A percentile compares a stretch with the other conserved stretches of the same genome.
phyloP scores from a whole-genome alignment of 495 filamentous ascomycete genomes.

The Daldinia loculata region DNA sequence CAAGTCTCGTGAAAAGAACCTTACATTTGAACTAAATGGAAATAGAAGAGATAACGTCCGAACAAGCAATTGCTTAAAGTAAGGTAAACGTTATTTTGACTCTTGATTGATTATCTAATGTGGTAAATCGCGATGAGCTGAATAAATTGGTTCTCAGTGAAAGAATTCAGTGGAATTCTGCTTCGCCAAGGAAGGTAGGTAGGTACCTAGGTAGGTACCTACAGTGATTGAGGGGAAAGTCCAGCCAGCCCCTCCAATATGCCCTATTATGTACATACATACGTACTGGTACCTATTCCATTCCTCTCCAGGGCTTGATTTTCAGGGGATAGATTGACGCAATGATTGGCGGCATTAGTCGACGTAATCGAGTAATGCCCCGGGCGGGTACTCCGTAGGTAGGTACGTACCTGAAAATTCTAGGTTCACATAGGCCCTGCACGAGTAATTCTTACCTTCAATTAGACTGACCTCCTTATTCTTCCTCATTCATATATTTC shows the following conservation, averaged over 20 bases:
- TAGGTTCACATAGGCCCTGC: slow-evolving; percentile 1
- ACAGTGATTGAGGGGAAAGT: slow-evolving; percentile 22
- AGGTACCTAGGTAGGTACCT: not conserved
- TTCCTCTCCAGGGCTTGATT: slow-evolving; percentile 11
- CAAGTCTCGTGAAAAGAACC: not conserved
- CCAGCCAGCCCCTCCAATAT: slow-evolving; percentile 13
- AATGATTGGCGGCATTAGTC: slow-evolving; percentile 38
- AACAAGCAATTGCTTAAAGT: not conserved
- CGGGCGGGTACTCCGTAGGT: slow-evolving; percentile 22
- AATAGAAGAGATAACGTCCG: not conserved
- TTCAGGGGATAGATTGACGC: slow-evolving; percentile 23
- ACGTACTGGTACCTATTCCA: not conserved
- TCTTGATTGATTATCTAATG: not conserved
- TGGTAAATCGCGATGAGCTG: not conserved
- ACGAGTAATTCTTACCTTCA: not conserved
- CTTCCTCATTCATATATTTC: slow-evolving; percentile 33
- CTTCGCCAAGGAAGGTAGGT: not conserved
- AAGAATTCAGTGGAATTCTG: slow-evolving; percentile 14
- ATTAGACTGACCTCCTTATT: slow-evolving; percentile 28
- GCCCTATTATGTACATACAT: too few relatives aligned
- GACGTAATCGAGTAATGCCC: slow-evolving; percentile 33
- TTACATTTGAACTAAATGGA: not conserved
- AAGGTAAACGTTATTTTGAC: not conserved
- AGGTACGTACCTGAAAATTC: slow-evolving; percentile 20
- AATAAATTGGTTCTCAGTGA: slow-evolving; percentile 7